phyloP scores from a whole-genome alignment of 345 rosid genomes.

The Citrus trifoliata region DNA sequence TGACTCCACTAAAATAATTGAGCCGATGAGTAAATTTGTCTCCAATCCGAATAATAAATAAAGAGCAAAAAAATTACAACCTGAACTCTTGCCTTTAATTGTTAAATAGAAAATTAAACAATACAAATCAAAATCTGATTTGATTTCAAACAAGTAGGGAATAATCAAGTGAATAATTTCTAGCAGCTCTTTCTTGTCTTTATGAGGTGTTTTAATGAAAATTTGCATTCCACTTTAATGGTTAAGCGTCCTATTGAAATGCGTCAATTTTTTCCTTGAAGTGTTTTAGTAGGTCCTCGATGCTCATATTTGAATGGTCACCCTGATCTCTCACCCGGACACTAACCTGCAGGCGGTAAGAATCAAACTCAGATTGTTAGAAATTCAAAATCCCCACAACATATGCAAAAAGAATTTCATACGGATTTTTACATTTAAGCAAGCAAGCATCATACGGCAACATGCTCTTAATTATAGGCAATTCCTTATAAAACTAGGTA shows the following conservation, averaged over 20 bases:
- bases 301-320: constrained; percentile 60
- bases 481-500: too few relatives aligned
- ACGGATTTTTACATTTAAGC: neutral
- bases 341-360: constrained; percentile 55
- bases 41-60: too few relatives aligned
- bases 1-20: too few relatives aligned
- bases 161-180: neutral
- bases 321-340: constrained; percentile 70
- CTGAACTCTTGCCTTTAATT: too few relatives aligned
- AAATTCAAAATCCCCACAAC: neutral
- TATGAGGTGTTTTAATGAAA: neutral
- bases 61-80: too few relatives aligned
- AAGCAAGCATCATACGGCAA: neutral
- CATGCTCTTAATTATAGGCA: neutral
- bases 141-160: neutral
- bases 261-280: constrained; percentile 54
- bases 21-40: too few relatives aligned
- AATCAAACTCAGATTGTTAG: neutral
- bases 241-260: constrained; percentile 36
- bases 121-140: neutral
- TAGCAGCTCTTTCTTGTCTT: neutral
- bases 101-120: neutral
- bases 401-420: too few relatives aligned
- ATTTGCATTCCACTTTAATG: neutral
- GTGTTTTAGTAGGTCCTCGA: constrained; percentile 50